Evolutionary conservation across 192 early-diverging fungal genomes (phyloP).

Genomic region (Backusella circina): DNA sequence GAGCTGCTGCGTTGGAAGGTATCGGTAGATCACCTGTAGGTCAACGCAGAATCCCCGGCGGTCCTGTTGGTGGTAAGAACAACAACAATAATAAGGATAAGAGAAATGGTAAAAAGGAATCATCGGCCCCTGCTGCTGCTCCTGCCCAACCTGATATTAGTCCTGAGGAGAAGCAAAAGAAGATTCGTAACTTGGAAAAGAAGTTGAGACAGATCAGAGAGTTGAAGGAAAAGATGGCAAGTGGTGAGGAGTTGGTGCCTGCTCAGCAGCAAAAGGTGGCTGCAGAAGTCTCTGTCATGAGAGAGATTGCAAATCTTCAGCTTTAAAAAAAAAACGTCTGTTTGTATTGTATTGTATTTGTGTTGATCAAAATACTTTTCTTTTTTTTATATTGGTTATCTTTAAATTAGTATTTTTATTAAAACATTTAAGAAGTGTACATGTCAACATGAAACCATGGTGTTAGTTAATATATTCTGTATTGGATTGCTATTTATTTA

Average conservation of each 20-base stretch:
- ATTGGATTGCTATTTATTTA: not conserved
- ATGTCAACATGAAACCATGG: not conserved
- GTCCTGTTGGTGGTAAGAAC: not conserved
- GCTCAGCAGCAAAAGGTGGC: conserved; percentile 77
- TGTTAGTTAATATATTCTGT: not conserved
- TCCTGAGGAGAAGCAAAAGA: conserved; percentile 77
- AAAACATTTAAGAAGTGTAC: not conserved
- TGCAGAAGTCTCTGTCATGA: conserved; percentile 53
- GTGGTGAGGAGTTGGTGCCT: conserved; percentile 78
- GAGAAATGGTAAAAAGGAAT: conserved; percentile 41
- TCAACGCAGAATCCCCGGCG: conserved; percentile 11
- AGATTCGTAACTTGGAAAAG: conserved; percentile 82
- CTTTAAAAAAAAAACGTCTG: not conserved
- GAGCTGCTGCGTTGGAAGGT: conserved; percentile 10
- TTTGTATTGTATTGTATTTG: not conserved
- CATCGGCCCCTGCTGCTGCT: not conserved
- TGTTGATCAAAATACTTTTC: not conserved
- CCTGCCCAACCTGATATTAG: conserved; percentile 15
- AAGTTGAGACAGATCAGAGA: conserved; percentile 90
- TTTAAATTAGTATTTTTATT: not conserved
- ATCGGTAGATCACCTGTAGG: not conserved
- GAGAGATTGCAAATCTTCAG: conserved; percentile 42
- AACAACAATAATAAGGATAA: conserved; percentile 39
- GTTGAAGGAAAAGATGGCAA: conserved; percentile 72
- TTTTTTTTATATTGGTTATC: not conserved